Evolutionary conservation across 2,329 filamentous ascomycete species (phyloP), one percentile per base, ranked within the genome.

Genomic region (Fusarium sublunatum): DNA sequence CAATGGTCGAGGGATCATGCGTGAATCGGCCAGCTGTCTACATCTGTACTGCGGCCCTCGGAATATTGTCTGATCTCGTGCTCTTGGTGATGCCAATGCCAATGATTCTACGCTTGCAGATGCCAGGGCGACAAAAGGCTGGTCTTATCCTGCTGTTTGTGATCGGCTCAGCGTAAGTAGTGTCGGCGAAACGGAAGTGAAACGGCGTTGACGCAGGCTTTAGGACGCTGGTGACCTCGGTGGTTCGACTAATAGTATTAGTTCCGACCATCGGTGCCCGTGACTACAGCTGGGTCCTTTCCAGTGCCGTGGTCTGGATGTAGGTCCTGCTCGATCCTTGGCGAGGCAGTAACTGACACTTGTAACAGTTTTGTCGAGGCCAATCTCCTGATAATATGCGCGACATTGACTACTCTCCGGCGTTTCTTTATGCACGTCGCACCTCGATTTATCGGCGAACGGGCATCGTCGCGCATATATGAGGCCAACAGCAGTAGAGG

Each of bases 51-150:
- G 76, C 81, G 7, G 72, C 76, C 0, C 77, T 84, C 26, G 82
- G 82, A 50, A 81, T 83, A 42, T 44, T 77, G 15, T 81, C 81
- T 3, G 81, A 84, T 64, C 52, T 84, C 1, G 56, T 83, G 13
- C 75, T 82, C 24, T 77, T 82, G 51, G 62, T 76, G 1, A 70
- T 84, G 24, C 82, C 82, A 0, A 75, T 83, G 15, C 78, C 77
- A 0, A 79, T 82, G 34, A 74, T 84, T 9, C 65, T 79, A 45
- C 73, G 72, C 13, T 66, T 84, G 6, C 78, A 80, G 49, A 76
- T 85, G 56, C 80, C 81, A 0, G 65, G 61, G 35, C 76, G 76
- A 19, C 81, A 83, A 58, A 84, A 83, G 65, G 57, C 79, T 11
- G 80, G 75, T 2, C 70, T 83, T 2, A 70, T 76, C 2, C 63